A percentile compares a stretch with the other conserved stretches of the same genome.
phyloP scores from a whole-genome alignment of 1,284 basidiomycete species.

The Leccinum proliferum region DNA sequence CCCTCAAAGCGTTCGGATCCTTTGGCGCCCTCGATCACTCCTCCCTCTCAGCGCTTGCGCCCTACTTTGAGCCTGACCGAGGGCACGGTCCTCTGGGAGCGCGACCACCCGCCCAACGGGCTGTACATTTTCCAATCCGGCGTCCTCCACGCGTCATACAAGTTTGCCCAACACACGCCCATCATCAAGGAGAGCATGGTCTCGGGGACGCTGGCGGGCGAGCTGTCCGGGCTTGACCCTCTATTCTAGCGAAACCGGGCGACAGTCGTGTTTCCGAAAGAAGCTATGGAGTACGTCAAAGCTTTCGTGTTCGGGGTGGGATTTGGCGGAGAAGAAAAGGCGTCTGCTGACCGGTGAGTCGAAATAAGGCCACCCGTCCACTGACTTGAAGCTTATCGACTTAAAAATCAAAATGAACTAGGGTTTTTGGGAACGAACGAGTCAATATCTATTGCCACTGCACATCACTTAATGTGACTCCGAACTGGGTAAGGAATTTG shows the following conservation, averaged over 20 bases:
- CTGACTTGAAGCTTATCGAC: not conserved
- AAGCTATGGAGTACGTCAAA: conserved; percentile 32
- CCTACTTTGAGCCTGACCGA: conserved; percentile 69
- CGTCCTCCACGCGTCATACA: conserved; percentile 75
- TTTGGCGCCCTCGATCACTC: conserved; percentile 49
- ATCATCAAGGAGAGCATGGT: conserved; percentile 87
- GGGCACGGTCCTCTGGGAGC: conserved; percentile 71
- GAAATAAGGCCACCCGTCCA: too few species aligned
- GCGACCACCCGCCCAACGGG: conserved; percentile 73
- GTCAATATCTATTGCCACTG: not conserved
- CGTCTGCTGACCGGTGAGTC: too few species aligned
- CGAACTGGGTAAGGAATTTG: not conserved
- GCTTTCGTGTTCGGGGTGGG: too few species aligned
- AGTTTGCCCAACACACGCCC: conserved; percentile 63
- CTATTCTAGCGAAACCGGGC: conserved; percentile 22
- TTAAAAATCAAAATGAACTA: not conserved
- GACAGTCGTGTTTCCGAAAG: conserved; percentile 38
- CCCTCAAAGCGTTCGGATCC: conserved; percentile 76
- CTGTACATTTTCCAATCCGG: conserved; percentile 86
- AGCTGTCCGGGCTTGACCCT: conserved; percentile 66
- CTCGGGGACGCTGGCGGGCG: conserved; percentile 86
- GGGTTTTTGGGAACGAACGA: not conserved
- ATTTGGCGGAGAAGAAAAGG: too few species aligned
- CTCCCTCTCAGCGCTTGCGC: conserved; percentile 52
- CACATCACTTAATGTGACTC: not conserved